Evolutionary conservation across 1,284 basidiomycete species (phyloP).

Genomic region (Sanguinoderma infundibulare): DNA sequence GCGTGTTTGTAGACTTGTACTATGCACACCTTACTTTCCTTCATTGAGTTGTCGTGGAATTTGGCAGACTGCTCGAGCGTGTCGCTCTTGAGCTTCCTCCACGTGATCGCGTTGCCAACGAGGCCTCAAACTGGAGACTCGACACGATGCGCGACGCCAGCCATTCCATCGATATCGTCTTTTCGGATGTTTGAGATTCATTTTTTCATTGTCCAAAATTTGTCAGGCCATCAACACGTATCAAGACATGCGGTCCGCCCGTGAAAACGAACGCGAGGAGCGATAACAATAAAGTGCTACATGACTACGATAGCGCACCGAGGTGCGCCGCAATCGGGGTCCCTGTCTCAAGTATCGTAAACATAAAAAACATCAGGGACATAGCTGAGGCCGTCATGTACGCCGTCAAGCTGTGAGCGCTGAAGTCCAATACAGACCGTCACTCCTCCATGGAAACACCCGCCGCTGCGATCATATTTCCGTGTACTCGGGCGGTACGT

Average conservation of each 20-base stretch:
- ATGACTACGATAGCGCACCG: neutral
- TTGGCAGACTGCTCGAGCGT: neutral
- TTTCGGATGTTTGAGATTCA: neutral
- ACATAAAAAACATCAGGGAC: no score
- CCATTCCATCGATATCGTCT: neutral
- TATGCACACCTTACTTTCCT: constrained; percentile 12
- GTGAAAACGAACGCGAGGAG: neutral
- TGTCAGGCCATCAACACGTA: neutral
- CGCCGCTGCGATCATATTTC: constrained; percentile 20
- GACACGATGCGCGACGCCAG: no score
- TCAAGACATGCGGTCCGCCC: neutral
- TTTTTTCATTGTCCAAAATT: neutral
- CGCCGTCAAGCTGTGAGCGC: neutral
- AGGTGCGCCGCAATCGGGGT: neutral
- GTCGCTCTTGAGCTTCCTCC: neutral
- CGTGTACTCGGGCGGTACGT: constrained; percentile 30
- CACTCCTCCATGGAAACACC: neutral
- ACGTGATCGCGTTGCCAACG: neutral
- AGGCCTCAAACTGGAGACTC: no score
- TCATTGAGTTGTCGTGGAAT: neutral
- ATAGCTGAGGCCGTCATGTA: no score
- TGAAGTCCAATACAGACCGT: neutral
- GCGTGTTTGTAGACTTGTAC: constrained; percentile 16
- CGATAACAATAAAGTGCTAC: constrained; percentile 2
- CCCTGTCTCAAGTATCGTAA: neutral